phyloP scores from a whole-genome alignment of 352 stramenopile genomes.

The Globisporangium spinosum region DNA sequence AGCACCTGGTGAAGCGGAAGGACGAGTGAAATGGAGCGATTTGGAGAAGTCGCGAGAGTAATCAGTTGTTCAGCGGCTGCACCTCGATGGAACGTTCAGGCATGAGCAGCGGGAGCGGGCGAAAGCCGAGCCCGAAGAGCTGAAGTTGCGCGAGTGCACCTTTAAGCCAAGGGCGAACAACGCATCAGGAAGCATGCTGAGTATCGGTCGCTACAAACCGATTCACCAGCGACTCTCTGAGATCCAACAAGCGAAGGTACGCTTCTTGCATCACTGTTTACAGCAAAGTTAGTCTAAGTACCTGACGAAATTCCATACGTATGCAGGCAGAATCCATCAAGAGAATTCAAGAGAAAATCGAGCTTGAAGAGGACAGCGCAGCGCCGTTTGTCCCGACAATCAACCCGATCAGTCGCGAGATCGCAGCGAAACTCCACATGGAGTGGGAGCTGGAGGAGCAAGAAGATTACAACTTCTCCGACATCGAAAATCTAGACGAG shows the following conservation, averaged over 20 bases:
- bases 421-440: constrained; percentile 38
- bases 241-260: constrained; percentile 69
- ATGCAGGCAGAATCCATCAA: constrained; percentile 45
- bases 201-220: constrained; percentile 49
- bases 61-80: constrained; percentile 52
- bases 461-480: constrained; percentile 6
- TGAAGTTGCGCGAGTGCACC: constrained; percentile 52
- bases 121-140: constrained; percentile 43
- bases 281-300: too few relatives aligned
- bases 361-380: constrained; percentile 26
- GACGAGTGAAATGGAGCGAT: constrained; percentile 11
- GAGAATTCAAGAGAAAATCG: constrained; percentile 44
- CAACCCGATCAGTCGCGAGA: constrained; percentile 65
- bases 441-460: constrained; percentile 20
- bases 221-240: constrained; percentile 62
- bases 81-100: constrained; percentile 51
- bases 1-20: neutral
- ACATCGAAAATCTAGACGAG: constrained; percentile 11
- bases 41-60: constrained; percentile 14
- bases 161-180: constrained; percentile 69
- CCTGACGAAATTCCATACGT: neutral
- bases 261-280: neutral
- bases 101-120: constrained; percentile 57
- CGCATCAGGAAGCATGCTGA: constrained; percentile 36
- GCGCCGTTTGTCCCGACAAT: constrained; percentile 55